These are phyloP conservation scores for Diaporthe citrichinensis DNA, from an alignment of 2,329 filamentous ascomycete genomes.

Conservation along the genomic window DNA sequence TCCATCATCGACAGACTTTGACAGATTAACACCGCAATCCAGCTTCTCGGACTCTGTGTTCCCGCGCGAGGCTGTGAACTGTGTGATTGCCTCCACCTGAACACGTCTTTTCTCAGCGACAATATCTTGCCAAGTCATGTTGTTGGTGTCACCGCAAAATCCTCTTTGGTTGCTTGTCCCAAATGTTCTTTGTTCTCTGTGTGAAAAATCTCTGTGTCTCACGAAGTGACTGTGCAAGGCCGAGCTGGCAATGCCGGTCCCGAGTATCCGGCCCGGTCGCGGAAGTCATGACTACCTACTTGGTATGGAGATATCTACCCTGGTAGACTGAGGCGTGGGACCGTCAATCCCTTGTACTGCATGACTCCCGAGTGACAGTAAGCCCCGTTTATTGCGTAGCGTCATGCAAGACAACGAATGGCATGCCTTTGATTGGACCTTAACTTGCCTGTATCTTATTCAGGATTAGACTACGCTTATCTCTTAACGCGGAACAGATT, in stretches of 20 bases:
- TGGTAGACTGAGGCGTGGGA: not conserved
- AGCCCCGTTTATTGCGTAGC: not conserved
- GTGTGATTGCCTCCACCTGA: not conserved
- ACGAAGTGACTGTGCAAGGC: not conserved
- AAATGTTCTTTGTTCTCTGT: not conserved
- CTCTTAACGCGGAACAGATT: not conserved
- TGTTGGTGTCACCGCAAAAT: too few species aligned
- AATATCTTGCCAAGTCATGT: conserved; percentile 32
- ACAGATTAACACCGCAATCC: not conserved
- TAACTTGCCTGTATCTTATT: not conserved
- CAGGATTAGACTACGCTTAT: not conserved
- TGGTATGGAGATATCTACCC: not conserved
- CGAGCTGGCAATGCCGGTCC: not conserved
- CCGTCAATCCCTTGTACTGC: not conserved
- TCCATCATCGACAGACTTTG: not conserved
- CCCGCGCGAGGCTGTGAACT: not conserved
- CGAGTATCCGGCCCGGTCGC: conserved; percentile 6
- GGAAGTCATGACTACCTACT: not conserved
- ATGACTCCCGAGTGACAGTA: too few species aligned
- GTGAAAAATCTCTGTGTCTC: too few species aligned
- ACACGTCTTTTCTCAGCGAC: conserved; percentile 28
- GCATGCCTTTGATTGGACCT: not conserved
- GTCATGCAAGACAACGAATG: accelerated
- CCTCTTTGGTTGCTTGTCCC: not conserved
- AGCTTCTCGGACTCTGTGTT: not conserved